Percentiles rank a stretch among this genome's conserved stretches.
phyloP scores from a whole-genome alignment of 139 green algal genomes.

The Auxenochlorella pyrenoidosa region DNA sequence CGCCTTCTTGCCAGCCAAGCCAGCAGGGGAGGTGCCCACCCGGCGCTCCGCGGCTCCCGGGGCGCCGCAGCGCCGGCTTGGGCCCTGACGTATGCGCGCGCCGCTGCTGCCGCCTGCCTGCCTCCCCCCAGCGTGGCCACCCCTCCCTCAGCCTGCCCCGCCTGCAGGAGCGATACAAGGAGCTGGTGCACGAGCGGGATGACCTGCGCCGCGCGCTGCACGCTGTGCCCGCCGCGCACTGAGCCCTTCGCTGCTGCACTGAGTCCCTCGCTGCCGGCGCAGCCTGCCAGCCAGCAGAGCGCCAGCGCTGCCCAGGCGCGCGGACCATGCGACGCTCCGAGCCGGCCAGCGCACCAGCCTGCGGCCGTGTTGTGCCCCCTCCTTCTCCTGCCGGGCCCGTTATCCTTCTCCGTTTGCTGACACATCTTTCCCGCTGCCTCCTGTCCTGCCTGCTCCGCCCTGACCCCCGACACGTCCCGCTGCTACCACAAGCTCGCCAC shows the following conservation, averaged over 20 bases:
- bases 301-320: no score
- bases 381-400: neutral
- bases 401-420: neutral
- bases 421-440: no score
- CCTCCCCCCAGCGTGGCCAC: no score
- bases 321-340: no score
- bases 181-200: constrained; percentile 28
- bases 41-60: no score
- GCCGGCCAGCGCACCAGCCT: no score
- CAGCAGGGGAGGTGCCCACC: no score
- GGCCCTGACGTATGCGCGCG: neutral
- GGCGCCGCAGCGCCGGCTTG: no score
- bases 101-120: no score
- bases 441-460: neutral
- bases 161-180: constrained; percentile 78
- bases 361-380: neutral
- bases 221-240: neutral
- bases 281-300: neutral
- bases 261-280: neutral
- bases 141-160: neutral
- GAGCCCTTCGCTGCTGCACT: neutral
- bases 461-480: neutral
- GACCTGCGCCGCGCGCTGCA: neutral
- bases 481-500: no score
- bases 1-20: no score